These are phyloP conservation scores for Ceratocystis lukuohia DNA, from an alignment of 2,329 filamentous ascomycete species.

Conservation along the genomic window DNA sequence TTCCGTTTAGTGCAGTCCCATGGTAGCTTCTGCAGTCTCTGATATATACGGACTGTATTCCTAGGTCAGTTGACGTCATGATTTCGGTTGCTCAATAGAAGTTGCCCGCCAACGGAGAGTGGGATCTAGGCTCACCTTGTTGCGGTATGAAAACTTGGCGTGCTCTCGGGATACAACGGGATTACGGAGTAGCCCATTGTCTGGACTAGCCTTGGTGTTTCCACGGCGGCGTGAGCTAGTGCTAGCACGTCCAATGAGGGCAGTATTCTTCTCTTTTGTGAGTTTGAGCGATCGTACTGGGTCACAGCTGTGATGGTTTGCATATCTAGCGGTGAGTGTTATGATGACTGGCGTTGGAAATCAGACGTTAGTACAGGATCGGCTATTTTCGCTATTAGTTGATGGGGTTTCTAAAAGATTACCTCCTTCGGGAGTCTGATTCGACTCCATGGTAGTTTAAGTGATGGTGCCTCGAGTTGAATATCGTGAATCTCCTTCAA, in stretches of 20 bases:
- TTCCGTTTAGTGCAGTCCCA: constrained; percentile 18
- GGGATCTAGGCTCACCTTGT: not conserved
- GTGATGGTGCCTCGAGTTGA: not conserved
- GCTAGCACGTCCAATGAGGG: constrained; percentile 16
- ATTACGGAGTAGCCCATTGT: constrained; percentile 18
- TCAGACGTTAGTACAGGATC: not conserved
- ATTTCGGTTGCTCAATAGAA: too few relatives aligned
- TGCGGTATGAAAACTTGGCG: constrained; percentile 15
- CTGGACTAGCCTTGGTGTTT: not conserved
- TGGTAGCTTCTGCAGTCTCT: constrained; percentile 17
- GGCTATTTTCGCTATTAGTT: not conserved
- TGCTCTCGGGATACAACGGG: constrained; percentile 18
- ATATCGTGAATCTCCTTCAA: not conserved
- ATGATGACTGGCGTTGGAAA: not conserved
- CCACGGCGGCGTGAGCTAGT: constrained; percentile 14
- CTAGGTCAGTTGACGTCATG: not conserved
- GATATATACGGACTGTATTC: constrained; percentile 12
- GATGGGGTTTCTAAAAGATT: not conserved
- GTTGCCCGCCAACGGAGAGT: not conserved
- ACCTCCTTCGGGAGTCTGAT: not conserved
- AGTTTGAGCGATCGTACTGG: constrained; percentile 11
- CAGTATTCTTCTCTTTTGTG: constrained; percentile 5
- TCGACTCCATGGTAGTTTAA: not conserved
- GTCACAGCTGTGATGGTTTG: constrained; percentile 2
- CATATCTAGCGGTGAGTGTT: not conserved